Evolutionary conservation across 2,329 filamentous ascomycete species (phyloP).

Genomic region (Colletotrichum cuscutae): DNA sequence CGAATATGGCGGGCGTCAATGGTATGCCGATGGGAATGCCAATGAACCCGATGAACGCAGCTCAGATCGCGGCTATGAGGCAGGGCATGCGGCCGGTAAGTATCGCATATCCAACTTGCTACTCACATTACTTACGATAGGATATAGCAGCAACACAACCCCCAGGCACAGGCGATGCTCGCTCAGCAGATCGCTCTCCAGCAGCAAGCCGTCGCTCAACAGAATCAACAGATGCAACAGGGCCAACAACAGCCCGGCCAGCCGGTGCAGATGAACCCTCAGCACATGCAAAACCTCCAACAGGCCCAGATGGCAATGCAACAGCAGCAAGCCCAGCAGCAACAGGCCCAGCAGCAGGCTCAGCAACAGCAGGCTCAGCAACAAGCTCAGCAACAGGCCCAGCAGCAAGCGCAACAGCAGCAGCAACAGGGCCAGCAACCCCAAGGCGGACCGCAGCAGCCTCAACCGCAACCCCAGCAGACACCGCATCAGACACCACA

Average conservation of each 20-base stretch:
- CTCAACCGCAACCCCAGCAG: constrained; percentile 48
- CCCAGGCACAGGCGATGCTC: constrained; percentile 50
- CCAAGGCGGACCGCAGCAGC: constrained; percentile 47
- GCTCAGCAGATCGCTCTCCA: constrained; percentile 60
- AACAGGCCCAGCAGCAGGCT: constrained; percentile 43
- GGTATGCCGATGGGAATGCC: constrained; percentile 65
- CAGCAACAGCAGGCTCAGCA: constrained; percentile 46
- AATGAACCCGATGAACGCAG: constrained; percentile 57
- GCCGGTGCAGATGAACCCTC: constrained; percentile 58
- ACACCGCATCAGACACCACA: constrained; percentile 36
- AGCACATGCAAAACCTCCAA: constrained; percentile 56
- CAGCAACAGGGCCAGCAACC: constrained; percentile 43
- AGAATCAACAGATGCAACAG: constrained; percentile 52
- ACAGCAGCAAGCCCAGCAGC: constrained; percentile 48
- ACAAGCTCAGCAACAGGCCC: constrained; percentile 49
- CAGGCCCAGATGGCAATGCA: constrained; percentile 52
- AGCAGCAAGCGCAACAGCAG: constrained; percentile 47
- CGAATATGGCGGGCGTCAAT: constrained; percentile 57
- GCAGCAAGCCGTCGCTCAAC: constrained; percentile 45
- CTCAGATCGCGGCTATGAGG: constrained; percentile 63
- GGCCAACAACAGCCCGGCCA: constrained; percentile 58
- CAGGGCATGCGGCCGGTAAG: constrained; percentile 56
- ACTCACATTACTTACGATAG: not conserved
- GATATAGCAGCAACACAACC: constrained; percentile 35
- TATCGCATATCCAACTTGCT: constrained; percentile 3